These are phyloP conservation scores for Pisolithus tinctorius DNA, from an alignment of 768 basidiomycete species.

Conservation along the genomic window DNA sequence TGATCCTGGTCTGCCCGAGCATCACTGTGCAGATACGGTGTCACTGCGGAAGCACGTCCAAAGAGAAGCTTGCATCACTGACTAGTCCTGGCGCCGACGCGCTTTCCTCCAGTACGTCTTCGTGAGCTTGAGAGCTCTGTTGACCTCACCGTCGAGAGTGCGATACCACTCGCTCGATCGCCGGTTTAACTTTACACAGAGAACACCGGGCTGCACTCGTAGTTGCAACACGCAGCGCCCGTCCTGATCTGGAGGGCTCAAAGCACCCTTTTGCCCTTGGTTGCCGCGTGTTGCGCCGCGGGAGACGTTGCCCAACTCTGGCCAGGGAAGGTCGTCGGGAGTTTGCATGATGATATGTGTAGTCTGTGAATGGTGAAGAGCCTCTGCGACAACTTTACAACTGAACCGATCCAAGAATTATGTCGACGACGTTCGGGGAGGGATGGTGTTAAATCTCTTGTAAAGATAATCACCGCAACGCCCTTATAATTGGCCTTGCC, in stretches of 20 bases:
- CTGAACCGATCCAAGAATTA: slow-evolving; percentile 8
- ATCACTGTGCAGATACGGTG: slow-evolving; percentile 31
- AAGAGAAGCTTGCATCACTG: slow-evolving; percentile 6
- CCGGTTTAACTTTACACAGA: slow-evolving; percentile 66
- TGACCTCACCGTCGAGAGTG: slow-evolving; percentile 70
- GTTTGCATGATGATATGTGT: slow-evolving; percentile 33
- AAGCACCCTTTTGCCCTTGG: slow-evolving; percentile 78
- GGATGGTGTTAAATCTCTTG: slow-evolving; percentile 32
- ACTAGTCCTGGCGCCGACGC: slow-evolving; percentile 71
- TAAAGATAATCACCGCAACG: slow-evolving; percentile 27
- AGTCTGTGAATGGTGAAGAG: slow-evolving; percentile 4
- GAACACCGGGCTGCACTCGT: slow-evolving; percentile 76
- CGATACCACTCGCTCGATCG: slow-evolving; percentile 82
- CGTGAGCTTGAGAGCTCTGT: slow-evolving; percentile 72
- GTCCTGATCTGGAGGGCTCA: slow-evolving; percentile 64
- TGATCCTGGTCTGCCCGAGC: slow-evolving; percentile 82
- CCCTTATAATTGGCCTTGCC: slow-evolving; percentile 30
- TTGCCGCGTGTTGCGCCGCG: slow-evolving; percentile 79
- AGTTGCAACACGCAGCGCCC: slow-evolving; percentile 76
- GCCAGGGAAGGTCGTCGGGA: slow-evolving; percentile 77
- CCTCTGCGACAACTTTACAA: slow-evolving; percentile 10
- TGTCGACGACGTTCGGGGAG: slow-evolving; percentile 14
- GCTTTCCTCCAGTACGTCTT: slow-evolving; percentile 85
- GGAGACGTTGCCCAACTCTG: slow-evolving; percentile 79
- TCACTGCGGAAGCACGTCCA: slow-evolving; percentile 4